Evolutionary conservation across 805 yeast genomes (phyloP).

Genomic region (Yamadazyma takamatsuzukensis): DNA sequence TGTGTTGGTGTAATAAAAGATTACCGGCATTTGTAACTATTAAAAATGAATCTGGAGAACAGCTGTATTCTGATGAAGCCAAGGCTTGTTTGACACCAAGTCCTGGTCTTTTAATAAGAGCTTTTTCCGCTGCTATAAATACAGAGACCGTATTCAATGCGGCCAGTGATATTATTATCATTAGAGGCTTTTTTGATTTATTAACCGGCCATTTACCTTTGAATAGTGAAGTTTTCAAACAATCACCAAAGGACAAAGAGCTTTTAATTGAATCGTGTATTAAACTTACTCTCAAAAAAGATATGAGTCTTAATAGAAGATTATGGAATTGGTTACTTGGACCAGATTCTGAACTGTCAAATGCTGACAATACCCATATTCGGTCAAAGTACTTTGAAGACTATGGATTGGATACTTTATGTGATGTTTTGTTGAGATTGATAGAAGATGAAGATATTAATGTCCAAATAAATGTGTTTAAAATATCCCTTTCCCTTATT

Average conservation of each 20-base stretch:
- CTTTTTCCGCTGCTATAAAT: slow-evolving; percentile 65
- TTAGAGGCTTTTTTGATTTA: slow-evolving; percentile 85
- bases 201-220: slow-evolving; percentile 66
- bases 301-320: slow-evolving; percentile 92
- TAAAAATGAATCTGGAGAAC: slow-evolving; percentile 13
- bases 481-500: slow-evolving; percentile 60
- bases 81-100: slow-evolving; percentile 66
- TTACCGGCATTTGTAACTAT: slow-evolving; percentile 58
- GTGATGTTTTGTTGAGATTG: slow-evolving; percentile 50
- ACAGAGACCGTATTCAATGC: slow-evolving; percentile 28
- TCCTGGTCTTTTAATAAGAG: slow-evolving; percentile 72
- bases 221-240: slow-evolving; percentile 53
- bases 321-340: slow-evolving; percentile 93
- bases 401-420: slow-evolving; percentile 50
- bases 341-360: slow-evolving; percentile 44
- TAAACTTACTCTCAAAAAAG: slow-evolving; percentile 69
- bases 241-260: slow-evolving; percentile 52
- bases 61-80: slow-evolving; percentile 45
- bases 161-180: slow-evolving; percentile 59
- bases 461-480: slow-evolving; percentile 50
- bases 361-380: slow-evolving; percentile 12
- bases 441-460: slow-evolving; percentile 28
- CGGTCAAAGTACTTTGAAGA: slow-evolving; percentile 56
- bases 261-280: slow-evolving; percentile 61
- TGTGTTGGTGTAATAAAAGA: slow-evolving; percentile 65